Conservation (phyloP, 139 green algal species). For the Desmodesmus armatus region DNA sequence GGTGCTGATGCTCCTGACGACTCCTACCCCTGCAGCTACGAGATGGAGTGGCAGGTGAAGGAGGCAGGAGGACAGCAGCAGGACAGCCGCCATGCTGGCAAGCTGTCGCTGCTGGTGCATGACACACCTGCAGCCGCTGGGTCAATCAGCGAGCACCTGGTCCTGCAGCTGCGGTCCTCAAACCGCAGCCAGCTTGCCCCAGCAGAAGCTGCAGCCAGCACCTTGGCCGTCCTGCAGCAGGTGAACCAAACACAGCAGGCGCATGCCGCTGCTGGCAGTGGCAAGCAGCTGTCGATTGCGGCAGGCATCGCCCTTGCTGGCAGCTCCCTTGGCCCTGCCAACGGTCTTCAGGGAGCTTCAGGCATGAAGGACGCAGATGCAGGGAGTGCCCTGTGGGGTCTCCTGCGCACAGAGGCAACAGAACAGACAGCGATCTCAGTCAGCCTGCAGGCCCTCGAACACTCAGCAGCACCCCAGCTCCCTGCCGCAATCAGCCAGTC, state of each 20-base stretch:
- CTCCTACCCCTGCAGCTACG: conserved; percentile 48
- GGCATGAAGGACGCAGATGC: neutral
- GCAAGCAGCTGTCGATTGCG: neutral
- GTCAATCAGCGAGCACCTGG: neutral
- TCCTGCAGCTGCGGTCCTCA: neutral
- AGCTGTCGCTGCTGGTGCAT: conserved; percentile 22
- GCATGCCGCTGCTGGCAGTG: no score
- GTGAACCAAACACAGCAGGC: conserved; percentile 9
- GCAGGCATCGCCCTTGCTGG: neutral
- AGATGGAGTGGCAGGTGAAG: conserved; percentile 49
- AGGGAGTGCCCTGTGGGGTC: conserved; percentile 39
- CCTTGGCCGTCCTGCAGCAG: conserved; percentile 24
- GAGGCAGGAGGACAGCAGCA: neutral
- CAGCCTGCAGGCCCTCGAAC: neutral
- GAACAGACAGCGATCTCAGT: conserved; percentile 37
- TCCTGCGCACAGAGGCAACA: conserved; percentile 56
- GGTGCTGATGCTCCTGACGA: conserved; percentile 12
- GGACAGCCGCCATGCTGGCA: neutral
- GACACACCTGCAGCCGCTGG: neutral
- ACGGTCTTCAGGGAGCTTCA: neutral
- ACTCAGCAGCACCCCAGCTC: conserved; percentile 21
- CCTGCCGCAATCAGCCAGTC: neutral
- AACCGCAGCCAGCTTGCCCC: neutral
- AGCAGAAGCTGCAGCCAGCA: conserved; percentile 9
- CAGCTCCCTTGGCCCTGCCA: neutral